These are phyloP conservation scores for Mycena pura DNA, from an alignment of 768 basidiomycete genomes.

Conservation along the genomic window DNA sequence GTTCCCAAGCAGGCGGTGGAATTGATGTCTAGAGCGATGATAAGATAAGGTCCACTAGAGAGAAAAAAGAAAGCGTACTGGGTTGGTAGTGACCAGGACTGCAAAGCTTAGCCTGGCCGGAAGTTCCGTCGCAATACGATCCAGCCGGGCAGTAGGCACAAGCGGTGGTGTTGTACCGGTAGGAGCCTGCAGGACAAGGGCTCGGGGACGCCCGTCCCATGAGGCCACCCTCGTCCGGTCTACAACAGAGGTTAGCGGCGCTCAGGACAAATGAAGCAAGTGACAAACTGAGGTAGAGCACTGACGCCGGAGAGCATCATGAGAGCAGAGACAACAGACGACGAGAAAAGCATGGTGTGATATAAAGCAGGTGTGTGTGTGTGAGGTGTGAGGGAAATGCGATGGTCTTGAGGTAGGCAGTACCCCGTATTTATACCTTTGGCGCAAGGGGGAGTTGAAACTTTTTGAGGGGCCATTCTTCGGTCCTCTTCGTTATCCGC, in stretches of 20 bases:
- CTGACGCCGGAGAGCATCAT: constrained; percentile 3
- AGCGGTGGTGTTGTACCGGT: neutral
- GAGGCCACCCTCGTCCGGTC: neutral
- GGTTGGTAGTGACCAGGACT: neutral
- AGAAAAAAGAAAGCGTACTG: neutral
- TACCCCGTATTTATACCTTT: neutral
- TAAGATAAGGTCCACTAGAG: neutral
- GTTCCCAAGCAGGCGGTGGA: neutral
- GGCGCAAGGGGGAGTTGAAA: no score
- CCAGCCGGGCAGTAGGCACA: constrained; percentile 3
- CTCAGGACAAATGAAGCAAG: neutral
- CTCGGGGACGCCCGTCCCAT: neutral
- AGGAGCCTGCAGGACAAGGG: neutral
- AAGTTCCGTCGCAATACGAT: neutral
- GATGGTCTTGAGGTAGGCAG: neutral
- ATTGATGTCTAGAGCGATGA: neutral
- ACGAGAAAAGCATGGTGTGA: constrained; percentile 9
- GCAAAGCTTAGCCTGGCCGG: neutral
- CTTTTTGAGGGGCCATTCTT: no score
- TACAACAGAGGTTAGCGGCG: neutral
- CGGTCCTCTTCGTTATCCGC: no score
- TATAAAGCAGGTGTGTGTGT: neutral
- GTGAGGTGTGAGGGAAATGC: neutral
- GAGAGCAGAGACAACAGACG: neutral
- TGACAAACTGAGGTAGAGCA: constrained; percentile 17